Percentiles rank a stretch among this genome's conserved stretches.
Conservation (phyloP, 2,329 filamentous ascomycete genomes). For the Sordariomycetes sp. region DNA sequence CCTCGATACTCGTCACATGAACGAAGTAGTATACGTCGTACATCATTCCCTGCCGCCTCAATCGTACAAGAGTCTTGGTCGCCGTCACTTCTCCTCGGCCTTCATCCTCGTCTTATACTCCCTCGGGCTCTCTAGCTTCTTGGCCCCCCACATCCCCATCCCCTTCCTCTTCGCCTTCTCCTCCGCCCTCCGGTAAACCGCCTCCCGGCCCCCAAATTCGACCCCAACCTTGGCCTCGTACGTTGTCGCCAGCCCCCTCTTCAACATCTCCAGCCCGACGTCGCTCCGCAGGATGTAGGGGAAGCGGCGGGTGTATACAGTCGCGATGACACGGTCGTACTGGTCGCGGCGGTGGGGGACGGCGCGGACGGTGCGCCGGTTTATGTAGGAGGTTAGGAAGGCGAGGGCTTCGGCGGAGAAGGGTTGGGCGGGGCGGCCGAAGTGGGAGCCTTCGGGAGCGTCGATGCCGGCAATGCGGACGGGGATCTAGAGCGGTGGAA, state of each 20-base stretch:
- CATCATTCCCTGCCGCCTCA: not conserved
- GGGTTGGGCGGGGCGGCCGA: conserved; percentile 78
- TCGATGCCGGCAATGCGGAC: conserved; percentile 86
- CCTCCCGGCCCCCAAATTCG: conserved; percentile 68
- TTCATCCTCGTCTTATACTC: conserved; percentile 56
- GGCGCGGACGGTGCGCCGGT: conserved; percentile 63
- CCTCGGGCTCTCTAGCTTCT: conserved; percentile 64
- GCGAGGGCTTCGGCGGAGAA: conserved; percentile 66
- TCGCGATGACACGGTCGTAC: conserved; percentile 82
- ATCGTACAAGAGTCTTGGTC: not conserved
- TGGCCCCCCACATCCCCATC: conserved; percentile 64
- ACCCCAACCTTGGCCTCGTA: conserved; percentile 87
- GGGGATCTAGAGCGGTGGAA: conserved; percentile 48
- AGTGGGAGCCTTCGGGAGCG: conserved; percentile 86
- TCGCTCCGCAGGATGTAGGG: conserved; percentile 60
- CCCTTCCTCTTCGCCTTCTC: conserved; percentile 49
- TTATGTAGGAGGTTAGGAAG: conserved; percentile 66
- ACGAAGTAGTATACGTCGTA: not conserved
- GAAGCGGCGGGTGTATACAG: conserved; percentile 56
- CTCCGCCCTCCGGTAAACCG: conserved; percentile 53
- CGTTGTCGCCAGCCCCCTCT: conserved; percentile 70
- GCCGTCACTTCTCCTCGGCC: not conserved
- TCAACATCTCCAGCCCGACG: conserved; percentile 83
- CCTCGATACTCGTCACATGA: not conserved
- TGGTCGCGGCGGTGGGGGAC: conserved; percentile 78